phyloP scores from a whole-genome alignment of 2,329 filamentous ascomycete genomes.

The Hypomyces rosellus region DNA sequence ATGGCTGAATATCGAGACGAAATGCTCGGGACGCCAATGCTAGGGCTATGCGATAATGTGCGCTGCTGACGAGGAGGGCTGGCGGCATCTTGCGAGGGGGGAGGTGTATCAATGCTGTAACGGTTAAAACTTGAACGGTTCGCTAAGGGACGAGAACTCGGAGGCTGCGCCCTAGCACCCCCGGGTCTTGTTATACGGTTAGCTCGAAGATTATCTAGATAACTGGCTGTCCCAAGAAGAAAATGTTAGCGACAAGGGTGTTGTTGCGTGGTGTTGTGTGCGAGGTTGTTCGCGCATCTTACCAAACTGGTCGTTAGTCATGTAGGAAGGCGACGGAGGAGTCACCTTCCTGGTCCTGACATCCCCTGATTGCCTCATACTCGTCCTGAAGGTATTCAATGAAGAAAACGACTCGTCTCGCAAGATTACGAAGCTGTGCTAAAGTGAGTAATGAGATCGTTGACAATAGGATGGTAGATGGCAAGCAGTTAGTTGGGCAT shows the following conservation, averaged over 20 bases:
- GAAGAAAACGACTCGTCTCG: conserved; percentile 1
- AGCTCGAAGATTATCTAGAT: conserved; percentile 64
- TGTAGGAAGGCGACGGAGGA: conserved; percentile 56
- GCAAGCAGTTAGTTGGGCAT: conserved; percentile 1
- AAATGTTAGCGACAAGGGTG: conserved; percentile 15
- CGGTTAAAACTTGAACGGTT: conserved; percentile 25
- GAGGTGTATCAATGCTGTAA: conserved; percentile 25
- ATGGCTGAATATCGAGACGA: conserved; percentile 45
- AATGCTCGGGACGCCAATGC: conserved; percentile 38
- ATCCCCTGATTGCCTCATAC: conserved; percentile 27
- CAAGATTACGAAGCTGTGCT: background rate
- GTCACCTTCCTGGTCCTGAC: conserved; percentile 47
- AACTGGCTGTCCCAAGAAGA: conserved; percentile 47
- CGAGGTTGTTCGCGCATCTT: conserved; percentile 16
- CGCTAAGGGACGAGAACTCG: conserved; percentile 28
- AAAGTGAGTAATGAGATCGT: conserved; percentile 2
- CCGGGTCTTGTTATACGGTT: conserved; percentile 62
- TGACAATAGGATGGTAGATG: background rate
- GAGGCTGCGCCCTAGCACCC: conserved; percentile 60
- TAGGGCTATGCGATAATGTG: conserved; percentile 29
- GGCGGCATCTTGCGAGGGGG: conserved; percentile 21
- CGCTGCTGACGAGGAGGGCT: conserved; percentile 18
- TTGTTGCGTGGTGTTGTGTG: background rate
- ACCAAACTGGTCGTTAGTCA: conserved; percentile 64
- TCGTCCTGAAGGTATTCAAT: background rate